Evolutionary conservation across 2,329 filamentous ascomycete genomes (phyloP).

Genomic region (Neophaeococcomyces aloes): DNA sequence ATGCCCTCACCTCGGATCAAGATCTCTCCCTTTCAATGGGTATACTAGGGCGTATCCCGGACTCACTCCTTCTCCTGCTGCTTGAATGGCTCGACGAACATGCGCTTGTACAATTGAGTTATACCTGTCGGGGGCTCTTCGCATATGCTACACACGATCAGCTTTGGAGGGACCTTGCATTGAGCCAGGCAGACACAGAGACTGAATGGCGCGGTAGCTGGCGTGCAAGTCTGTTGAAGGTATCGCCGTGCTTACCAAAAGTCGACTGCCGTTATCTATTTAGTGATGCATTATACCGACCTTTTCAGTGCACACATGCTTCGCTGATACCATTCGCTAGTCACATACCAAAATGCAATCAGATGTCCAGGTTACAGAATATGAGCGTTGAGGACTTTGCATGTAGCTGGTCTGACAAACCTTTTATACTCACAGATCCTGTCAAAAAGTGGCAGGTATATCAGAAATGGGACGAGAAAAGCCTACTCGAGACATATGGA

Average conservation of each 20-base stretch:
- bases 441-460: constrained; percentile 74
- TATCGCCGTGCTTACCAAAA: constrained; percentile 43
- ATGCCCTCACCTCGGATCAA: constrained; percentile 56
- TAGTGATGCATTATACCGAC: constrained; percentile 80
- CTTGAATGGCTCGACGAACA: constrained; percentile 62
- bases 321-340: constrained; percentile 54
- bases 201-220: constrained; percentile 72
- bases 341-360: constrained; percentile 62
- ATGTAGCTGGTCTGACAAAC: constrained; percentile 62
- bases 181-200: constrained; percentile 34
- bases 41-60: constrained; percentile 57
- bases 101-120: constrained; percentile 55
- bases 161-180: constrained; percentile 75
- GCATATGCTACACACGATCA: constrained; percentile 78
- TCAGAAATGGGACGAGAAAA: constrained; percentile 61
- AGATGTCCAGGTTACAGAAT: constrained; percentile 58
- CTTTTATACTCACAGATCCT: constrained; percentile 76
- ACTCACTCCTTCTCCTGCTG: constrained; percentile 66
- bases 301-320: constrained; percentile 79
- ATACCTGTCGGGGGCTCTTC: constrained; percentile 75
- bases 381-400: constrained; percentile 66
- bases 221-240: constrained; percentile 64
- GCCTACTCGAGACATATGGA: constrained; percentile 53
- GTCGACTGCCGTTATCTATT: constrained; percentile 70
- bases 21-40: constrained; percentile 61